Percentiles rank a stretch among this genome's conserved stretches.
Evolutionary conservation across 805 yeast genomes (phyloP).

Genomic region (Candida taoyuanica): DNA sequence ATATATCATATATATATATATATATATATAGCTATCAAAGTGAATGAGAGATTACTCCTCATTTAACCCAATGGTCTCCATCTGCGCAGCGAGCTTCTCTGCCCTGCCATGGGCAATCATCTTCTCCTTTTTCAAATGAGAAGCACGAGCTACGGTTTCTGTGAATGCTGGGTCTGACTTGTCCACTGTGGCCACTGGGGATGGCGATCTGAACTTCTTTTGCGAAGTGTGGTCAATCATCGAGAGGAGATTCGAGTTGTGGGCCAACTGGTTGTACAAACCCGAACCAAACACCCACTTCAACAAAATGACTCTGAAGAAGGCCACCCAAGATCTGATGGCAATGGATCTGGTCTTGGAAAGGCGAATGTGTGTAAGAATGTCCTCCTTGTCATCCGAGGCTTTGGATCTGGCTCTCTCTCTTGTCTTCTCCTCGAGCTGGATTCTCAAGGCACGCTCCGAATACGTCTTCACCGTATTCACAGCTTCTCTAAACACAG

Average conservation of each 20-base stretch:
- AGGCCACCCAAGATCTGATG: conserved; percentile 27
- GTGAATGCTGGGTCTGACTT: conserved; percentile 12
- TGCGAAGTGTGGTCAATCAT: conserved; percentile 22
- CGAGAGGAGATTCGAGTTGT: conserved; percentile 15
- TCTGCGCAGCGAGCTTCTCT: conserved; percentile 16
- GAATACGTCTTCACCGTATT: conserved; percentile 41
- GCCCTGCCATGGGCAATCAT: conserved; percentile 22
- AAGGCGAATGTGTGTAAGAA: conserved; percentile 23
- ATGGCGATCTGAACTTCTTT: conserved; percentile 11
- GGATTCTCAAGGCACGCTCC: conserved; percentile 31
- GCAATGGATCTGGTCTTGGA: conserved; percentile 27
- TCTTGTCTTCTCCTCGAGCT: conserved; percentile 6
- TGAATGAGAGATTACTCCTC: too few species aligned
- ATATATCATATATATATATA: not conserved
- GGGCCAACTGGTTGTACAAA: conserved; percentile 25
- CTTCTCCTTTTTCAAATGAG: conserved; percentile 18
- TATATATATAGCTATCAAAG: too few species aligned
- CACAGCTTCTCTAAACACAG: conserved; percentile 55
- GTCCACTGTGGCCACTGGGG: conserved; percentile 9
- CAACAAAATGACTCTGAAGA: conserved; percentile 25
- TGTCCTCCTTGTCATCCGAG: conserved; percentile 14
- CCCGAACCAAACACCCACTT: conserved; percentile 27
- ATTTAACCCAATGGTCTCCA: conserved; percentile 23
- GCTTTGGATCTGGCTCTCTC: conserved; percentile 21
- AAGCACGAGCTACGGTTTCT: conserved; percentile 12